Percentiles rank a stretch among this genome's conserved stretches.
These are phyloP conservation scores for Colletotrichum zoysiae DNA, from an alignment of 2,329 filamentous ascomycete genomes.

Conservation along the genomic window DNA sequence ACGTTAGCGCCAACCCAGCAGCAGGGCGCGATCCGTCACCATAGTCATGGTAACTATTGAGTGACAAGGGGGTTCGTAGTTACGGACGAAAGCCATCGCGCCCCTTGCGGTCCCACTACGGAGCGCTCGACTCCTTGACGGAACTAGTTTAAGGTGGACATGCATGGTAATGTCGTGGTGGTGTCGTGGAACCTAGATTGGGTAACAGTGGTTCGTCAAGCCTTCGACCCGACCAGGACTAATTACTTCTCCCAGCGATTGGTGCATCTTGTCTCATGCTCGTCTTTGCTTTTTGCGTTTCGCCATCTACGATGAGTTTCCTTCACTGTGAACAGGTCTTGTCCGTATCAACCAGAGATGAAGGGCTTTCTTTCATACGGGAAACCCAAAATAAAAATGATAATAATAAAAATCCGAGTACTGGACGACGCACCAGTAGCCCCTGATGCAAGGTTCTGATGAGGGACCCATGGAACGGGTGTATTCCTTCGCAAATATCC, in stretches of 20 bases:
- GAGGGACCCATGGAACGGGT: not conserved
- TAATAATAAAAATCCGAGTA: not conserved
- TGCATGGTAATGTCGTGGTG: slow-evolving; percentile 6
- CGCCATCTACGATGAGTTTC: slow-evolving; percentile 17
- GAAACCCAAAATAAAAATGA: not conserved
- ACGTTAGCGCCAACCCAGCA: slow-evolving; percentile 17
- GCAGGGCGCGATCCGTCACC: slow-evolving; percentile 6
- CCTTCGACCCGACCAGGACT: not conserved
- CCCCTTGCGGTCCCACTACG: slow-evolving; percentile 12
- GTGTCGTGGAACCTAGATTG: slow-evolving; percentile 4
- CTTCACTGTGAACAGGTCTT: not conserved
- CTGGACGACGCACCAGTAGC: not conserved
- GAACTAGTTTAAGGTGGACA: slow-evolving; percentile 10
- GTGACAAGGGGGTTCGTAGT: slow-evolving; percentile 3
- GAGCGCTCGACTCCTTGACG: slow-evolving; percentile 9
- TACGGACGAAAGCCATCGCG: slow-evolving; percentile 29
- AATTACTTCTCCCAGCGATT: slow-evolving; percentile 7
- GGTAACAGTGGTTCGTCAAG: slow-evolving; percentile 3
- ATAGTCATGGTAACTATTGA: slow-evolving; percentile 18
- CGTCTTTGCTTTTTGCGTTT: slow-evolving; percentile 1
- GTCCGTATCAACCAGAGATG: not conserved
- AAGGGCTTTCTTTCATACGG: not conserved
- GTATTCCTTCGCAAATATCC: slow-evolving; percentile 3
- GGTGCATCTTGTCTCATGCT: slow-evolving; percentile 1
- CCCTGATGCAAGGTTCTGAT: not conserved